Evolutionary conservation across 2,329 filamentous ascomycete genomes (phyloP).

Genomic region (Trichoderma aggressivum): DNA sequence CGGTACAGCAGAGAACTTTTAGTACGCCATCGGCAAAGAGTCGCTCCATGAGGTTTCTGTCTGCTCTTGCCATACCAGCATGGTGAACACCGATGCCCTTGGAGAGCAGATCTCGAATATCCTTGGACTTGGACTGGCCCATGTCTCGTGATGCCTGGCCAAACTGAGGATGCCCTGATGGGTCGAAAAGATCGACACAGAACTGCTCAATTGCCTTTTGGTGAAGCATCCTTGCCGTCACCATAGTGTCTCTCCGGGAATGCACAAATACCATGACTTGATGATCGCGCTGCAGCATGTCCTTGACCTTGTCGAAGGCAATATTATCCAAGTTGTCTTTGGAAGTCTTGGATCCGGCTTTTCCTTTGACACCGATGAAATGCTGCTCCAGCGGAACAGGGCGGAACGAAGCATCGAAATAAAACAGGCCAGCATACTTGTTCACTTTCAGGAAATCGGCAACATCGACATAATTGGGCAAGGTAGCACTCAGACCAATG

Average conservation of each 20-base stretch:
- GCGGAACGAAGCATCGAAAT: constrained; percentile 93
- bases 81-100: constrained; percentile 96
- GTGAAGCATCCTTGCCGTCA: constrained; percentile 79
- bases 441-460: constrained; percentile 97
- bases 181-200: constrained; percentile 79
- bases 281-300: constrained; percentile 89
- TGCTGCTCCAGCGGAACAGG: constrained; percentile 96
- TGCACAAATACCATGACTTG: constrained; percentile 99
- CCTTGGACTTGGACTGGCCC: constrained; percentile 78
- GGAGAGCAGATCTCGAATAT: constrained; percentile 81
- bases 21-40: constrained; percentile 90
- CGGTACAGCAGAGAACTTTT: constrained; percentile 96
- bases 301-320: constrained; percentile 89
- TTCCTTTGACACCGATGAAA: constrained; percentile 94
- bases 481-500: constrained; percentile 87
- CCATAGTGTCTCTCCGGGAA: constrained; percentile 88
- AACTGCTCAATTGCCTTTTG: constrained; percentile 82
- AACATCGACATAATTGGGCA: constrained; percentile 96
- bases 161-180: constrained; percentile 72
- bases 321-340: constrained; percentile 85
- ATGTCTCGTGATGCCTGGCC: constrained; percentile 78
- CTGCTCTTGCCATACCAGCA: constrained; percentile 90
- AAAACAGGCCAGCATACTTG: constrained; percentile 86
- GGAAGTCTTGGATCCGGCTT: constrained; percentile 73
- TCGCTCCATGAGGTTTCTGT: constrained; percentile 92